Conservation (phyloP, 139 green algal species). For the Micractinium sp. region DNA sequence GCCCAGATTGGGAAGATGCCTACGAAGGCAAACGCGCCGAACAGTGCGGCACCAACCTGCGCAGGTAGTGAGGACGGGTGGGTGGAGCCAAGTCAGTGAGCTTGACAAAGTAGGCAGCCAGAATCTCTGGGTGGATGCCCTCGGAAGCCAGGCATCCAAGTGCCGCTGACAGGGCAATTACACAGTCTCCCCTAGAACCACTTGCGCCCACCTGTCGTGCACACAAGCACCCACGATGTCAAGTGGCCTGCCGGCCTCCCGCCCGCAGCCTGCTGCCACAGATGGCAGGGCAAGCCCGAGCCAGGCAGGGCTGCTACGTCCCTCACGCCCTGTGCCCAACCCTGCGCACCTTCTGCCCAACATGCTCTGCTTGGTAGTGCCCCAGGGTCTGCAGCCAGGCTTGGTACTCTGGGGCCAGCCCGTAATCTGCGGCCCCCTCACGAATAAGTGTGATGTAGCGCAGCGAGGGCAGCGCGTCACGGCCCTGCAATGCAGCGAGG, state of each 20-base stretch:
- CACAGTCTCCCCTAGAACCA: too few relatives aligned
- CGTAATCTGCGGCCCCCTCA: slow-evolving; percentile 19
- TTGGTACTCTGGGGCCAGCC: slow-evolving; percentile 27
- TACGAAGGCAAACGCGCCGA: neutral
- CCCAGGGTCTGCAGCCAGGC: slow-evolving; percentile 7
- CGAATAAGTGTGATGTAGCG: slow-evolving; percentile 39
- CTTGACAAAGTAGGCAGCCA: too few relatives aligned
- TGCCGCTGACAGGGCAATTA: too few relatives aligned
- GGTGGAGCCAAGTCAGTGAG: too few relatives aligned
- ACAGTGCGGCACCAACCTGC: neutral
- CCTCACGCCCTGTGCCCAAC: neutral
- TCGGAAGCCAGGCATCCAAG: too few relatives aligned
- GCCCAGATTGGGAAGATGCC: slow-evolving; percentile 26
- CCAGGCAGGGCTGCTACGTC: too few relatives aligned
- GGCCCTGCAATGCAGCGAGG: neutral
- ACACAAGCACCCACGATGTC: neutral
- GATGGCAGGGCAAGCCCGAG: neutral
- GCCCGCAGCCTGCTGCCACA: neutral
- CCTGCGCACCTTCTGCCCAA: slow-evolving; percentile 13
- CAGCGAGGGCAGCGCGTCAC: slow-evolving; percentile 18
- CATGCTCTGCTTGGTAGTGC: slow-evolving; percentile 18
- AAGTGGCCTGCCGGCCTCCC: neutral
- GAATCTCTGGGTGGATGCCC: too few relatives aligned
- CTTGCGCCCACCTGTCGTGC: too few relatives aligned
- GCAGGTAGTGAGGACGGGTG: neutral